Base-by-base conservation (phyloP, 2,329 filamentous ascomycete genomes). In the Exophiala dermatitidis region DNA sequence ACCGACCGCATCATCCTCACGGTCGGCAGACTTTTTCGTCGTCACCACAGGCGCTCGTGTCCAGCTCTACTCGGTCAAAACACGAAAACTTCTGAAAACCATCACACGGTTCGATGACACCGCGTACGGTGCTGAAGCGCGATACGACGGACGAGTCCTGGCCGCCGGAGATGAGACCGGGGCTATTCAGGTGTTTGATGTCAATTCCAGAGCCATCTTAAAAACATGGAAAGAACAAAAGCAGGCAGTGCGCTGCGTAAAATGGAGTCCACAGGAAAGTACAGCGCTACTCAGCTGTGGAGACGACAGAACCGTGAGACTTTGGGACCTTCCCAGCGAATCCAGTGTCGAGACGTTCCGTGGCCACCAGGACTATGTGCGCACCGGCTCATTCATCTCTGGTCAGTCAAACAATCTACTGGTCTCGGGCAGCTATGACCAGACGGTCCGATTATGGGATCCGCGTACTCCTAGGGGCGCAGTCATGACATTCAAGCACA, bases 221-320 rank as follows among this genome's bases (percentile, higher is more conserved):
- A 91, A 93, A 75, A 96, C 91, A 48, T 98, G 93, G 91, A 83
- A 85, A 60, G 83, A 90, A 63, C 91, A 97, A 74, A 90, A 90
- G 73, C 90, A 95, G 76, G 88, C 93, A 9, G 88, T 95, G 28
- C 96, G 91, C 85, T 82, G 85, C 28, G 91, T 90, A 43, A 85
- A 85, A 69, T 98, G 94, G 79, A 91, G 88, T n/a, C 89, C 90
- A 1, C 80, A 79, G n/a, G 85, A 93, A 57, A 78, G 90, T 60
- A 98, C 93, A 0, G 83, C 83, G 2, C 74, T 97, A 55, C 85
- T 98, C 78, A 94, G 86, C 66, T 86, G 88, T 48, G 90, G 87
- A 68, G 93, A 98, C 69, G 93, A 98, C 72, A 84, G 84, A 63
- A 96, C 90, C 2, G 90, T 98, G 48, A 81, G 90, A 50, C 72